Evolutionary conservation across 2,329 filamentous ascomycete genomes (phyloP), one percentile per base, ranked within the genome.

Genomic region (Trichoderma sp.): DNA sequence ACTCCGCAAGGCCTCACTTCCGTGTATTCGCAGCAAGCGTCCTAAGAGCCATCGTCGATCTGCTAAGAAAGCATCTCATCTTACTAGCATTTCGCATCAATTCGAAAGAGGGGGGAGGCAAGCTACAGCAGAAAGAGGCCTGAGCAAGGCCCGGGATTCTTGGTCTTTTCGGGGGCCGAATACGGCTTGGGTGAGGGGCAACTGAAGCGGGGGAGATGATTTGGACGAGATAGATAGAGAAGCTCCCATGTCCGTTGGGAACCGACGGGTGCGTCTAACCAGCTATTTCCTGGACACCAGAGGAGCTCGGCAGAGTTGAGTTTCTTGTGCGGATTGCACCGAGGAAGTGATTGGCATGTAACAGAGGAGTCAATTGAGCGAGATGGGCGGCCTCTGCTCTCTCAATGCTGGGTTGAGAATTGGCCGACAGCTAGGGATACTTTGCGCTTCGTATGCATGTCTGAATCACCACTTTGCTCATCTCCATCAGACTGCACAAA

Each of bases 121-220:
- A 53, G 47, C 47, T 53, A 53, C 34, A 36, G 34, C 34, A 8
- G 30, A 26, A 14, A 18, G 18, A 43, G 53, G 14, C 32, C 30
- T 6, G 6, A 15, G 32, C n/a, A 32, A 24, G 9, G 24, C 8
- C 15, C 12, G 15, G 21, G 64, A 32, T 51, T 53, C 47, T 56
- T 39, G 21, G 57, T 15, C 7, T 15, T 61, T 28, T 26, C 30
- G n/a, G 60, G 26, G 28, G 63, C 70, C 70, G 57, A 68, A 72
- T 68, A 57, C 64, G 70, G 70, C 60, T 60, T 68, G 70, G 21
- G 63, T 72, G 70, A 68, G 70, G 70, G 70, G 70, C 58, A 68
- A 21, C 24, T 36, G 62, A 57, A 64, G 47, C 47, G 64, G 70
- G 70, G 56, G 24, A 58, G 43, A 43, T 30, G 21, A 2, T 39